Conservation (phyloP, 2,329 filamentous ascomycete genomes). For the Hansfordia pulvinata region DNA sequence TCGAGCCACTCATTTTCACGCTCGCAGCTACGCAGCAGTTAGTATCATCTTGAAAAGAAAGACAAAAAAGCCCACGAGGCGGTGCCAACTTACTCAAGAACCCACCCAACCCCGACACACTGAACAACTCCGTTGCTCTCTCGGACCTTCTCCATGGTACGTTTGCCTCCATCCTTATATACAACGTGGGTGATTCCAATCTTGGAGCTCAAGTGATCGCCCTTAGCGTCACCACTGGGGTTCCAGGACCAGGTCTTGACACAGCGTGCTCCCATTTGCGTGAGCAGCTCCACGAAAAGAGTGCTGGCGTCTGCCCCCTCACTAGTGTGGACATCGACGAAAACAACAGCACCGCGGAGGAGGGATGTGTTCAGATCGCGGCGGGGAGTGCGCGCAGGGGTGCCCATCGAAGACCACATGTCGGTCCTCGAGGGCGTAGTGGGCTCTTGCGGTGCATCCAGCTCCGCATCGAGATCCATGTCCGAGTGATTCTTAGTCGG, state of each 20-base stretch:
- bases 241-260: constrained; percentile 68
- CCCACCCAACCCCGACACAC: constrained; percentile 81
- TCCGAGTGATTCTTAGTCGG: constrained; percentile 27
- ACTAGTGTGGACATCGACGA: constrained; percentile 71
- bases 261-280: constrained; percentile 69
- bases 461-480: constrained; percentile 12
- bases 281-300: constrained; percentile 70
- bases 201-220: constrained; percentile 29
- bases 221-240: constrained; percentile 23
- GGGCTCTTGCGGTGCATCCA: constrained; percentile 9
- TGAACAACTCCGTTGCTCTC: constrained; percentile 61
- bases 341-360: constrained; percentile 61
- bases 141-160: constrained; percentile 69
- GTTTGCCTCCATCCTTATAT: constrained; percentile 73
- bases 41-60: not conserved
- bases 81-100: constrained; percentile 70
- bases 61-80: no score
- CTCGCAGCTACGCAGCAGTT: constrained; percentile 43
- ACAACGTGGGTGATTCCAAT: constrained; percentile 79
- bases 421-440: constrained; percentile 35
- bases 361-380: constrained; percentile 37
- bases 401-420: constrained; percentile 38
- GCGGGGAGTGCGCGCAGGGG: constrained; percentile 41
- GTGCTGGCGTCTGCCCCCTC: constrained; percentile 69
- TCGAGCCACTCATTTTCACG: constrained; percentile 65